Evolutionary conservation across 768 basidiomycete species (phyloP), one percentile per base, ranked within the genome.

Genomic region (Pleurotus eryngii): DNA sequence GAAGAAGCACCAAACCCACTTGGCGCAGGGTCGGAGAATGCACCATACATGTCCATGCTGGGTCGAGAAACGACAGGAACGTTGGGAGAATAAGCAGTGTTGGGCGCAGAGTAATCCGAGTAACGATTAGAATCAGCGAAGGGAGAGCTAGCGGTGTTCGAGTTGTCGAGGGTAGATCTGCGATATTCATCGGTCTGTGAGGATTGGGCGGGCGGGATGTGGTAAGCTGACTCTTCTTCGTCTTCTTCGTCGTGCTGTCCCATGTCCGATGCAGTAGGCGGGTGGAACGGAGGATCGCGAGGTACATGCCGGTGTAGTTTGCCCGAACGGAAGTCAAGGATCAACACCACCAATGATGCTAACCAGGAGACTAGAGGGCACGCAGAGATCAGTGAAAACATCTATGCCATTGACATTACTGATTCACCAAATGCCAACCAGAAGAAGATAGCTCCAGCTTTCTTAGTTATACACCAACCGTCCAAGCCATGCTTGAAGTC

Each of bases 391-490:
- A 56, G 17, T 40, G 27, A 47, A 24, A 14, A n/a, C 47, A 46
- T 17, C 48, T 15, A 8, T 43, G 15, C 50, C 18, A 7, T 14
- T 37, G 49, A 5, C 18, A 30, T 15, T 4, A 35, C 5, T 12
- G 6, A 76, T 85, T 47, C 62, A 91, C 92, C 78, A 55, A 92
- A 90, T 1, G 83, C 76, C 7, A 93, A 69, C 95, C 94, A 96
- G 68, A 95, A 88, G 72, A 98, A 97, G 46, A 95, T 83, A 4
- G 84, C 84, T 0, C 83, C 91, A 2, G 95, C 95, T 64, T 92
- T 94, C 75, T 97, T 98, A 5, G 95, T 95, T 61, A 78, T 84
- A 71, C 95, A 98, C 90, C 92, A 97, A 0, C 89, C 84, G 3
- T 80, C 72, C 2, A 98, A 76, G 17, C 76, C 91, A 3, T 77